Evolutionary conservation across 1,284 basidiomycete genomes (phyloP).

Genomic region (Xerocomus amazonicus): DNA sequence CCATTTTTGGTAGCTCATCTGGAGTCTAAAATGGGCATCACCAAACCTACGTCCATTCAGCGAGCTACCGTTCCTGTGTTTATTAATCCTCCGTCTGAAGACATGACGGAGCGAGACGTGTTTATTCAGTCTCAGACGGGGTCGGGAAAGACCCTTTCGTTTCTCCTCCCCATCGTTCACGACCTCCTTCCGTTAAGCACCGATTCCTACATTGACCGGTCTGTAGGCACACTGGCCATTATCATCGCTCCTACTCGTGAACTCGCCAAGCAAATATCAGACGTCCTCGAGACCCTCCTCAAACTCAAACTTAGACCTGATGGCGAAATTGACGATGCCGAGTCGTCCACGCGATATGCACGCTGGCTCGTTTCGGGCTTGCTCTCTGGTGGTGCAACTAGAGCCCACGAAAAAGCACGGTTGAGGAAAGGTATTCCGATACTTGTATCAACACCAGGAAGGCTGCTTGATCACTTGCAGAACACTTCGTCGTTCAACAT

Average conservation of each 20-base stretch:
- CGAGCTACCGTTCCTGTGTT: slow-evolving; percentile 76
- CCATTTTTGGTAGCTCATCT: slow-evolving; percentile 82
- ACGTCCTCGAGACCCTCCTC: slow-evolving; percentile 87
- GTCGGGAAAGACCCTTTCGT: slow-evolving; percentile 95
- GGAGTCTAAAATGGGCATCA: slow-evolving; percentile 76
- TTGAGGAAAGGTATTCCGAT: slow-evolving; percentile 72
- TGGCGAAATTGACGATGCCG: slow-evolving; percentile 50
- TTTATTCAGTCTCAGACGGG: slow-evolving; percentile 98
- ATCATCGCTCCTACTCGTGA: slow-evolving; percentile 95
- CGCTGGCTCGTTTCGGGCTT: slow-evolving; percentile 95
- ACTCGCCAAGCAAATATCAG: slow-evolving; percentile 92
- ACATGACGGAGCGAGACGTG: slow-evolving; percentile 62
- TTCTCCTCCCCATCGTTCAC: slow-evolving; percentile 93
- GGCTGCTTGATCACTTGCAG: slow-evolving; percentile 91
- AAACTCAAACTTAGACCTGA: slow-evolving; percentile 70
- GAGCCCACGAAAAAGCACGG: slow-evolving; percentile 65
- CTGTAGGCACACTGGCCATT: slow-evolving; percentile 91
- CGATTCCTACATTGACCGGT: slow-evolving; percentile 82
- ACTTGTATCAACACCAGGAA: slow-evolving; percentile 94
- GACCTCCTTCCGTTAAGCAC: slow-evolving; percentile 88
- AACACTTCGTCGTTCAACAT: slow-evolving; percentile 91
- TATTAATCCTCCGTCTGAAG: slow-evolving; percentile 43
- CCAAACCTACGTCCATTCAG: slow-evolving; percentile 91
- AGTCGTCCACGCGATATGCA: slow-evolving; percentile 57
- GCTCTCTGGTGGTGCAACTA: slow-evolving; percentile 78